phyloP scores from a whole-genome alignment of 768 basidiomycete genomes.

The Mycena indigotica region DNA sequence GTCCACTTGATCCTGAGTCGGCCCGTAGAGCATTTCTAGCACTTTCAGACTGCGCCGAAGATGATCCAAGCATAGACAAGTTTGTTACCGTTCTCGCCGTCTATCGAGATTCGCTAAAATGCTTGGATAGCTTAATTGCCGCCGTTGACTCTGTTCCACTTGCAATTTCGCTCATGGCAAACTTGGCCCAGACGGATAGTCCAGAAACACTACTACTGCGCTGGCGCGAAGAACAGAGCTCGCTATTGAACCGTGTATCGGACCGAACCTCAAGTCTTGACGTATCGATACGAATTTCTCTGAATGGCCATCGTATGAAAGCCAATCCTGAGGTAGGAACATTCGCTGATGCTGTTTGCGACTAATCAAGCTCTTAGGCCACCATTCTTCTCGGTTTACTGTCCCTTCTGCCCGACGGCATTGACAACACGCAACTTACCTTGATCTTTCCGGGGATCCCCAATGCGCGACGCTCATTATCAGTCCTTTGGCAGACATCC shows the following conservation, averaged over 20 bases:
- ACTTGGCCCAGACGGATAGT: slow-evolving; percentile 21
- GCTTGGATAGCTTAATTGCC: slow-evolving; percentile 13
- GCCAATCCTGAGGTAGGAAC: slow-evolving; percentile 18
- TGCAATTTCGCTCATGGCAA: slow-evolving; percentile 26
- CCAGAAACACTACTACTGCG: slow-evolving; percentile 18
- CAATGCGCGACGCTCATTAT: slow-evolving; percentile 10
- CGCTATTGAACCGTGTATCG: slow-evolving; percentile 17
- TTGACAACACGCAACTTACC: slow-evolving; percentile 16
- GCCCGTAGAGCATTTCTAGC: slow-evolving; percentile 23
- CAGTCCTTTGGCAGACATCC: slow-evolving; percentile 21
- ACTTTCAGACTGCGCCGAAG: slow-evolving; percentile 23
- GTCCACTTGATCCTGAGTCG: slow-evolving; percentile 18
- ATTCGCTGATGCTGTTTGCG: background rate
- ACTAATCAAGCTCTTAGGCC: slow-evolving; percentile 11
- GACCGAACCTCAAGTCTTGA: slow-evolving; percentile 22
- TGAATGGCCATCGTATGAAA: slow-evolving; percentile 24
- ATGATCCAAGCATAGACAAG: slow-evolving; percentile 20
- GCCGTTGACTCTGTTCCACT: slow-evolving; percentile 26
- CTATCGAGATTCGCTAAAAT: too few species aligned
- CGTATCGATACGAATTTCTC: slow-evolving; percentile 24
- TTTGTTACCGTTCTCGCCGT: background rate
- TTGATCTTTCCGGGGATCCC: slow-evolving; percentile 15
- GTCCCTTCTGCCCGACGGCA: slow-evolving; percentile 25
- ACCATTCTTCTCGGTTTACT: slow-evolving; percentile 20
- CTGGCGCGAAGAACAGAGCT: slow-evolving; percentile 23